Base-by-base conservation (phyloP, 768 basidiomycete species). In the Suillus subluteus region DNA sequence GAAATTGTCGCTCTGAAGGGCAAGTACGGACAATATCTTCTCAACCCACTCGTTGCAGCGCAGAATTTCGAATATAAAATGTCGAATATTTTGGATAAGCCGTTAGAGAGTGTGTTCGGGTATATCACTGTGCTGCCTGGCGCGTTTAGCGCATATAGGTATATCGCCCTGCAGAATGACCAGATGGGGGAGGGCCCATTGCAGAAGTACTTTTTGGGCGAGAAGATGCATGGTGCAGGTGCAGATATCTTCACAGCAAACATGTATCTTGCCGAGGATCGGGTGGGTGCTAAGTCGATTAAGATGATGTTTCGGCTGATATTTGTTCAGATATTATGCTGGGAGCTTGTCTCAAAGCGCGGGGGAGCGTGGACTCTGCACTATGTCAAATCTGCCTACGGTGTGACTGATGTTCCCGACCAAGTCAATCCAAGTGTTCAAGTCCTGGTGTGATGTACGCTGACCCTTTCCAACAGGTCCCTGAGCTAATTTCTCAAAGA, bases 1-100 rank as follows among this genome's bases (percentile, higher is more conserved):
- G 96, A 97, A 81, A 96, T 97, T 65, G 93, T 96, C 13, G 92
- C 93, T 15, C 82, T 95, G 65, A 97, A 96, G 78, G 95, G 95
- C 41, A 91, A 88, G 79, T 95, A 86, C 68, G 90, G 92, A 37
- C 78, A 82, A 70, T 88, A 93, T 74, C 81, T 98, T 44, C 69
- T 96, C 65, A 97, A 97, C 72, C 95, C 95, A 0, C 81, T 93
- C 4, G 91, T 96, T 8, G 94, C 94, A 6, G 92, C 94, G 13
- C 95, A 96, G 81, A 96, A 96, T 73, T 96, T 96, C 68, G 93
- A 95, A 78, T 96, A 96, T 78, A 96, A 96, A 84, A 94, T 94
- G 90, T 88, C 87, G 40, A 96, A 96, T 73, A 97, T 97, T 69
- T 78, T 97, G 65, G 95, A 96, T 73, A 97, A 97, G 75, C 94